Base-by-base conservation (phyloP, 2,329 filamentous ascomycete genomes). In the Parastagonospora avenae region DNA sequence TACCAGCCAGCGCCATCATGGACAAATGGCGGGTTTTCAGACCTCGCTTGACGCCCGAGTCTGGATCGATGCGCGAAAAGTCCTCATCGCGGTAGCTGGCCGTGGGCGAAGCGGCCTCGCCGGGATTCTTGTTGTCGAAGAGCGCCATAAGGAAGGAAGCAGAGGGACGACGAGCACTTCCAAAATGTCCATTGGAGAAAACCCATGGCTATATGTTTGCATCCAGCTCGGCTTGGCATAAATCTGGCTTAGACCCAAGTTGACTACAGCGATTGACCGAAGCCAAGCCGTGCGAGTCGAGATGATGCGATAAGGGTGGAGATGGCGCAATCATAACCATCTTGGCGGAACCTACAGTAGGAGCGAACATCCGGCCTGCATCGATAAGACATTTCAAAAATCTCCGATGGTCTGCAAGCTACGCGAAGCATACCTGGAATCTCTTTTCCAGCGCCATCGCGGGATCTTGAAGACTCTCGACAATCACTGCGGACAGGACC, bases 21-120 rank as follows among this genome's bases (percentile, higher is more conserved):
- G 80, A 83, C 10, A 89, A 70, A 68, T 89, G 85, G 6, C 85
- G 78, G 31, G 85, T 88, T 72, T 89, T 88, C 46, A 90, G 79
- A 1, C 85, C 87, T 51, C 87, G 82, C 75, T 85, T 88, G 60
- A 90, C 85, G 29, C 88, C 84, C 53, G 80, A 84, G 48, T 86
- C 76, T 19, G 85, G 81, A 73, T 89, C 82, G 66, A 79, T 73
- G 63, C 58, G 59, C 30, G 62, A 54, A 36, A 68, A 68, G 39
- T 71, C 69, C 35, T 62, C 57, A 49, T 70, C 61, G 42, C 49
- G 47, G 50, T 58, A 57, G 42, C 57, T 64, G 11, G 54, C 31
- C 4, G 61, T 53, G 8, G 61, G 60, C 50, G 60, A 63, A 10
- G 54, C 48, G 33, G 55, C 51, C 6, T 50, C 57, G 10, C 53